A percentile compares a stretch with the other conserved stretches of the same genome.
Conservation (phyloP, 495 filamentous ascomycete species). For the Monascus purpureus region DNA sequence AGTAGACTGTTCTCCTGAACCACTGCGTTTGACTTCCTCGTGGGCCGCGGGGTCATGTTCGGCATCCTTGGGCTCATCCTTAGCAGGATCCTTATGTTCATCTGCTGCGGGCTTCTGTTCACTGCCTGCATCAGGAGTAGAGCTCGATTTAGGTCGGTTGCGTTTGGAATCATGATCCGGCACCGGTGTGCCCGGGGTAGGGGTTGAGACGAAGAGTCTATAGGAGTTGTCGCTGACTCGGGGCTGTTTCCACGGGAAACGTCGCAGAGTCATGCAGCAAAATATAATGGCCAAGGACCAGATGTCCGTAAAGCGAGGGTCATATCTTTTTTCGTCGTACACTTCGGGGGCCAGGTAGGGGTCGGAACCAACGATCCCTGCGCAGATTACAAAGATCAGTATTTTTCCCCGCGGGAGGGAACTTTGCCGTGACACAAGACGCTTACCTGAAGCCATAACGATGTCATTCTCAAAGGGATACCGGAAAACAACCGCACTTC, state of each 20-base stretch:
- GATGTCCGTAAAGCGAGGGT: slow-evolving; percentile 86
- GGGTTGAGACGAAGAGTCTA: slow-evolving; percentile 74
- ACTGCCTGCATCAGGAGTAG: slow-evolving; percentile 18
- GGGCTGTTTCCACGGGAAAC: slow-evolving; percentile 97
- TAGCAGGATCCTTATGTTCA: slow-evolving; percentile 1
- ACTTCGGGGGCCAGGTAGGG: slow-evolving; percentile 96
- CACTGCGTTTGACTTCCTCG: too few relatives aligned
- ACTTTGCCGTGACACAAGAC: slow-evolving; percentile 5
- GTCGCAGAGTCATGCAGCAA: slow-evolving; percentile 92
- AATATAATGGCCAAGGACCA: slow-evolving; percentile 99
- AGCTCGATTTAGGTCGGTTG: slow-evolving; percentile 22
- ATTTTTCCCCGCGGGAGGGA: not conserved
- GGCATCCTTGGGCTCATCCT: not conserved
- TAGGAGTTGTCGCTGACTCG: slow-evolving; percentile 87
- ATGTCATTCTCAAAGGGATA: slow-evolving; percentile 96
- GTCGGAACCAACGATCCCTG: slow-evolving; percentile 94
- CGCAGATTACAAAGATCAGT: slow-evolving; percentile 3
- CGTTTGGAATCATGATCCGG: slow-evolving; percentile 32
- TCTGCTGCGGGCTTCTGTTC: slow-evolving; percentile 11
- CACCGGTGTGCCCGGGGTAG: slow-evolving; percentile 38
- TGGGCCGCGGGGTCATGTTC: too few relatives aligned
- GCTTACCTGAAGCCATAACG: slow-evolving; percentile 71
- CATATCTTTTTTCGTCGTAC: slow-evolving; percentile 87
- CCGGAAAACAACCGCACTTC: slow-evolving; percentile 88
- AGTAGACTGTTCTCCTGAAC: slow-evolving; percentile 1